These are phyloP conservation scores for Rhizopogon sp. DNA, from an alignment of 768 basidiomycete genomes.

Conservation along the genomic window DNA sequence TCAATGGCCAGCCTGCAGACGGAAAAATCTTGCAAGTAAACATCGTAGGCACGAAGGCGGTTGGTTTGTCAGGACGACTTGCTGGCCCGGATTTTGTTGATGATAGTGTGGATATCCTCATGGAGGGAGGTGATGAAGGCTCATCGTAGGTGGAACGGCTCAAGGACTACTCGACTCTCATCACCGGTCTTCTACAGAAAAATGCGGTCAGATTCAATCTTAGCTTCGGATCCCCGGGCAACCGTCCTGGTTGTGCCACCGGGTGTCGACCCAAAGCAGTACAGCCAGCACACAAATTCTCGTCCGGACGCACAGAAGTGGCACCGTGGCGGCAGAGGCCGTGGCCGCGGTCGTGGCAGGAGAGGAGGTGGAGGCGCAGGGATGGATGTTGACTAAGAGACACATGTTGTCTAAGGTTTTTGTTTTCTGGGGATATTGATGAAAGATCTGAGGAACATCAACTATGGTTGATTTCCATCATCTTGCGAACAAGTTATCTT, in stretches of 20 bases:
- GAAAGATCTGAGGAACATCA: neutral
- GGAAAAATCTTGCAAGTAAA: slow-evolving; percentile 66
- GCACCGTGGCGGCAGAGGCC: slow-evolving; percentile 22
- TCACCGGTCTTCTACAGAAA: slow-evolving; percentile 43
- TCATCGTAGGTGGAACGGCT: slow-evolving; percentile 43
- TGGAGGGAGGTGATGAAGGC: slow-evolving; percentile 39
- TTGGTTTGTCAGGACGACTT: slow-evolving; percentile 52
- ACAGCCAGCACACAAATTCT: slow-evolving; percentile 29
- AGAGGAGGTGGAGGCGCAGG: slow-evolving; percentile 11
- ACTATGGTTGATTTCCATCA: neutral
- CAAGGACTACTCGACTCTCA: neutral
- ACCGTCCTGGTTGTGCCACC: slow-evolving; percentile 65
- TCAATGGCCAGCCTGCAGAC: slow-evolving; percentile 78
- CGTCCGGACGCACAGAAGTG: slow-evolving; percentile 21
- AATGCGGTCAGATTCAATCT: slow-evolving; percentile 78
- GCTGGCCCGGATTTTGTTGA: slow-evolving; percentile 47
- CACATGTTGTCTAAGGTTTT: neutral
- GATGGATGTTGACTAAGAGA: slow-evolving; percentile 25
- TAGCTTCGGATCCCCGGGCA: slow-evolving; percentile 57
- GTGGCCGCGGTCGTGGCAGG: slow-evolving; percentile 17
- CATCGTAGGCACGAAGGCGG: slow-evolving; percentile 53
- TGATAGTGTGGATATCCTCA: slow-evolving; percentile 46
- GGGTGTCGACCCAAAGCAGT: slow-evolving; percentile 52
- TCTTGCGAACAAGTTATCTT: neutral
- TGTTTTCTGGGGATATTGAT: neutral